Base-by-base conservation (phyloP, 345 rosid genomes). In the Passiflora organensis region DNA sequence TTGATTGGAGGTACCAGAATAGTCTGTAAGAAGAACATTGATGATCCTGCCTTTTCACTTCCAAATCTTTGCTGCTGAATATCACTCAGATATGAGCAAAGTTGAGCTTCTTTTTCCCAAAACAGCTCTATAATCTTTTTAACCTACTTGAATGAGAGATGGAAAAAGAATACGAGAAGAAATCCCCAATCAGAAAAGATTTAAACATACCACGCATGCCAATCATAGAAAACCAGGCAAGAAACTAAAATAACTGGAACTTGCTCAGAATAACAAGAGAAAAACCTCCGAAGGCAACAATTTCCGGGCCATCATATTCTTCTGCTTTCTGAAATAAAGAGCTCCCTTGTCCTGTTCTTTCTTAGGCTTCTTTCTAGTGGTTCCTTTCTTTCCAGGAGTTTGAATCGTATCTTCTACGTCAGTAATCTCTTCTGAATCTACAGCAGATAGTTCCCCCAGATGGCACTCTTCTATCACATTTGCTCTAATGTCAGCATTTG, bases 1-100 rank as follows among this genome's bases (percentile, higher is more conserved):
- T 83, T 93, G 65, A 69, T 84, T 39, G 99, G 97, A 64, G 95
- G 86, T 42, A 89, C 97, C 48, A 89, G 79, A 74, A 93, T 55
- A 53, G 80, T 75, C 60, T 83, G 89, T 60, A 93, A 61, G 71
- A 93, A 89, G 68, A 86, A 93, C 85, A 89, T 86, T 32, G 73
- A 71, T 38, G 74, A 69, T 32, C 84, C 89, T 16, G 61, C 56
- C 58, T 73, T 75, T 36, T 62, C 23, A 28, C 21, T 71, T 34
- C 75, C 72, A 61, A 60, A 76, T 57, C 75, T 76, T 51, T 66
- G 71, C 75, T 78, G 81, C 82, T 85, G 91, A 74, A 93, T 66
- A 71, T 82, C 78, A 70, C 78, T 81, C 54, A 93, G 70, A 62
- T 83, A 82, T 44, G 89, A 80, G 80, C 96, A 93, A 62, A 86